Evolutionary conservation across 495 filamentous ascomycete species (phyloP).

Genomic region (Penicillium bialowiezense): DNA sequence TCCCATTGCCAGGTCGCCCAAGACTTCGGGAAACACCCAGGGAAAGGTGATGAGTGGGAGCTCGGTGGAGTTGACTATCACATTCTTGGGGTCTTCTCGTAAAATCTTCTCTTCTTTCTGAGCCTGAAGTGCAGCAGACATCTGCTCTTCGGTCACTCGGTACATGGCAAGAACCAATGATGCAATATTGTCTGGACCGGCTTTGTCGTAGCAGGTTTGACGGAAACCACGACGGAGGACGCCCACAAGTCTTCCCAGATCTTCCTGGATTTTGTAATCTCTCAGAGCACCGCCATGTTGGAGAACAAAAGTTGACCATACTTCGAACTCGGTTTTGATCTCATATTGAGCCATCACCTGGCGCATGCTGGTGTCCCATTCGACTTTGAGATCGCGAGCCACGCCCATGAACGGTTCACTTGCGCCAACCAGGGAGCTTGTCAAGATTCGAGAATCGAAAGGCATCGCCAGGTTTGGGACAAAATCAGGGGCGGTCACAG

Average conservation of each 20-base stretch:
- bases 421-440: conserved; percentile 49
- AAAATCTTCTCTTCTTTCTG: conserved; percentile 14
- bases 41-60: conserved; percentile 91
- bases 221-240: conserved; percentile 66
- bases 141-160: conserved; percentile 69
- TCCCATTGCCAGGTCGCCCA: conserved; percentile 67
- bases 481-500: conserved; percentile 65
- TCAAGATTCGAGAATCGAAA: conserved; percentile 78
- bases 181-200: conserved; percentile 54
- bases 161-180: conserved; percentile 88
- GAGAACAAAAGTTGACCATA: conserved; percentile 82
- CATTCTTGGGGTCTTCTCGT: conserved; percentile 24
- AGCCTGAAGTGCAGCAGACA: conserved; percentile 47
- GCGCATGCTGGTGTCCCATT: conserved; percentile 75
- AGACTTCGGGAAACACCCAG: conserved; percentile 75
- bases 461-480: conserved; percentile 61
- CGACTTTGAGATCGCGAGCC: conserved; percentile 63
- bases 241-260: conserved; percentile 62
- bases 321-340: conserved; percentile 86
- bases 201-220: conserved; percentile 58
- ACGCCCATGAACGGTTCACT: conserved; percentile 50
- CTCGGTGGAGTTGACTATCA: conserved; percentile 28
- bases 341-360: conserved; percentile 84
- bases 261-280: conserved; percentile 86
- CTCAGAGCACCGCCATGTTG: conserved; percentile 59